Base-by-base conservation (phyloP, 1,139 yeast genomes). In the Lodderomyces theae region DNA sequence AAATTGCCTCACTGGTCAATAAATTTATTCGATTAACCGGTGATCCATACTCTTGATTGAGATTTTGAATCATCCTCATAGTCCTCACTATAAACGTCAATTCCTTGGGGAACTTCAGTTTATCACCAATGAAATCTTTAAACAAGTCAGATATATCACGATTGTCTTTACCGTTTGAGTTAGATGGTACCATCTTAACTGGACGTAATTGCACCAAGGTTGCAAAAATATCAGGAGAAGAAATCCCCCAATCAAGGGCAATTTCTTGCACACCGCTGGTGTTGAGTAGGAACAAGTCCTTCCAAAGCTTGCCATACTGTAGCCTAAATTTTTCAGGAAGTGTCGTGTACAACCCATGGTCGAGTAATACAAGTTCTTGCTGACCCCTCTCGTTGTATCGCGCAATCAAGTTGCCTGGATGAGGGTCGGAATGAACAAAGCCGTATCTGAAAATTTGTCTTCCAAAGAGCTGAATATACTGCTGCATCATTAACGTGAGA, bases 361-460 rank as follows among this genome's bases (percentile, higher is more conserved):
- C 95, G 36, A 86, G 62, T 35, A 86, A 64, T 24, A 86, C 88
- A 41, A 85, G 62, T 53, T 84, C 79, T 53, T 80, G 85, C 35
- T 65, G 61, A 8, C 70, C 69, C 1, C 58, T 51, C 1, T 52
- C 44, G 21, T 63, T 60, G 22, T 64, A 54, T 33, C 88, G 62
- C 2, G 80, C 77, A 43, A 85, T 57, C 46, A 86, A 60, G 54
- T 86, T 86, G 3, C 95, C 95, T 1, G 94, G 94, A 54, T 86
- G 95, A 5, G 92, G 87, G 56, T 86, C 95, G 39, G 89, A 79
- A 57, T 86, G 94, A 12, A 86, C 80, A 45, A 79, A 70, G 6
- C 94, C 94, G 77, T 86, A 85, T 33, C 74, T 68, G 57, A 84
- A 86, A 23, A 84, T 81, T 63, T 83, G 90, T 44, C 77, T 74